Conservation (phyloP, 2,329 filamentous ascomycete genomes). For the Epichloe festucae region DNA sequence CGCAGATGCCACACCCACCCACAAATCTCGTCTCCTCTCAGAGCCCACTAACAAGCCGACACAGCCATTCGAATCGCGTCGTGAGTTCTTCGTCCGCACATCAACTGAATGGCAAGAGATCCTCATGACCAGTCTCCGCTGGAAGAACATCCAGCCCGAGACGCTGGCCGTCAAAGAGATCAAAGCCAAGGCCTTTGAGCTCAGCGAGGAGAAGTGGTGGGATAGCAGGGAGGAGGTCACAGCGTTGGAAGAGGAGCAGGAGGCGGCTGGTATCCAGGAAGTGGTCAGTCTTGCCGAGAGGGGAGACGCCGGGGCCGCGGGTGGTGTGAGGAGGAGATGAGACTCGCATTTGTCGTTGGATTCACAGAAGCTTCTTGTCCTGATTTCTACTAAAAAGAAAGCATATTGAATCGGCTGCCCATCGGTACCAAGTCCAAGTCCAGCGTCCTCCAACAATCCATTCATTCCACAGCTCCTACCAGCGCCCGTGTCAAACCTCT, state of each 20-base stretch:
- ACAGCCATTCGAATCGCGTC: slow-evolving; percentile 76
- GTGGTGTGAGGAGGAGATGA: slow-evolving; percentile 20
- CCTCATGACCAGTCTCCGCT: slow-evolving; percentile 61
- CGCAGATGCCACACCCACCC: not conserved
- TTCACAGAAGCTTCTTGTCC: too few relatives aligned
- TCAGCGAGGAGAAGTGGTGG: slow-evolving; percentile 98
- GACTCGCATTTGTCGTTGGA: too few relatives aligned
- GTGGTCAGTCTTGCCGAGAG: slow-evolving; percentile 77
- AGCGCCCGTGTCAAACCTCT: too few relatives aligned
- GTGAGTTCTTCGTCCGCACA: slow-evolving; percentile 85
- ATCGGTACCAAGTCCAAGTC: too few relatives aligned
- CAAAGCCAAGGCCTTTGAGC: slow-evolving; percentile 77
- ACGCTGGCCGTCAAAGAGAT: slow-evolving; percentile 76
- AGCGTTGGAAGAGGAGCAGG: slow-evolving; percentile 86
- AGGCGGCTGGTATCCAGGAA: slow-evolving; percentile 87
- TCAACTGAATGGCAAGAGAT: slow-evolving; percentile 84
- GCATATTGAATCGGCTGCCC: too few relatives aligned
- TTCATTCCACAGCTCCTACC: too few relatives aligned
- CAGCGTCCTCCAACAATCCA: too few relatives aligned
- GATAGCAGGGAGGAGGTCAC: slow-evolving; percentile 90
- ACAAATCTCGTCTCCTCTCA: not conserved
- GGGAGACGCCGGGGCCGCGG: slow-evolving; percentile 33
- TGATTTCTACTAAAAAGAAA: too few relatives aligned
- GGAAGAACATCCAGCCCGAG: slow-evolving; percentile 53
- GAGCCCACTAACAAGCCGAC: slow-evolving; percentile 22